Percentiles rank a stretch among this genome's conserved stretches.
These are phyloP conservation scores for Chlorencoelia australis DNA, from an alignment of 2,329 filamentous ascomycete genomes.

Conservation along the genomic window DNA sequence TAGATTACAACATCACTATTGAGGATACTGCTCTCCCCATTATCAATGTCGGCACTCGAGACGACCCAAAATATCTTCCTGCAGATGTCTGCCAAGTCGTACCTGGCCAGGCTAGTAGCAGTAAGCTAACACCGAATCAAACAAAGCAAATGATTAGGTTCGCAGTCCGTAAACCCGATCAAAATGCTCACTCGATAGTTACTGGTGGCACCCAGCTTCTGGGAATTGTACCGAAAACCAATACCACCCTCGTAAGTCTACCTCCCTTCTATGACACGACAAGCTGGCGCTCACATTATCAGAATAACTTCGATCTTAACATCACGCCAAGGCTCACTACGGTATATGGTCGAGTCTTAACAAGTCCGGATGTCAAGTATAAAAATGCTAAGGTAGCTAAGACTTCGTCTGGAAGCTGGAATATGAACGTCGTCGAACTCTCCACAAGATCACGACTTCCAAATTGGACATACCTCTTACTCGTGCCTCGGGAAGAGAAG, in stretches of 20 bases:
- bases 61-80: conserved; percentile 51
- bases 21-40: conserved; percentile 39
- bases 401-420: conserved; percentile 50
- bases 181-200: conserved; percentile 56
- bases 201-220: conserved; percentile 45
- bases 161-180: conserved; percentile 52
- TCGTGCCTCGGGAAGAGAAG: background rate
- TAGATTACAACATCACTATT: conserved; percentile 20
- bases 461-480: conserved; percentile 32
- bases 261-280: background rate
- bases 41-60: conserved; percentile 50
- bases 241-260: conserved; percentile 7
- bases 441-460: conserved; percentile 37
- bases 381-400: conserved; percentile 23
- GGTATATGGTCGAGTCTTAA: conserved; percentile 59
- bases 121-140: conserved; percentile 47
- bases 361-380: conserved; percentile 51
- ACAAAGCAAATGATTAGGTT: conserved; percentile 60
- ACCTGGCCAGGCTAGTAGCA: conserved; percentile 50
- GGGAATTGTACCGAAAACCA: conserved; percentile 31
- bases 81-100: conserved; percentile 53
- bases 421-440: conserved; percentile 49
- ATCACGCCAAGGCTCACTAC: conserved; percentile 53
- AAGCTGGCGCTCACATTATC: conserved; percentile 2
- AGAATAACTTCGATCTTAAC: conserved; percentile 4